Base-by-base conservation (phyloP, 75 land plant genomes). In the Picea glauca region DNA sequence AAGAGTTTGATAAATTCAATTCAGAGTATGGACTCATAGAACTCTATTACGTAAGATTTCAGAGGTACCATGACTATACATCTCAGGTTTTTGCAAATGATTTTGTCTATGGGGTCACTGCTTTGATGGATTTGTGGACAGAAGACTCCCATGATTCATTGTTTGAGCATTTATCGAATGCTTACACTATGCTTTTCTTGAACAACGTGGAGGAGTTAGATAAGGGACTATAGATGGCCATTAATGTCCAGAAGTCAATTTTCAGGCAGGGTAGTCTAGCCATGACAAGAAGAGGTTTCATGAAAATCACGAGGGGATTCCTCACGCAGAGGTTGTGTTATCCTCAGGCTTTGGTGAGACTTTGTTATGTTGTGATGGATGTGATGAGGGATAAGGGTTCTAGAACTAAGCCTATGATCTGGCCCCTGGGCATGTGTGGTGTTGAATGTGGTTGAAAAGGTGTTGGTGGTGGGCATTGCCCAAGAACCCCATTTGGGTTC, bases 31-130 rank as follows among this genome's bases (percentile, higher is more conserved):
- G 97, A 0, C 85, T 94, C 1, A 85, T 83, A 1, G 93, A 96
- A 26, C 90, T 96, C 33, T 96, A 93, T 76, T 96, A 89, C 88
- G 62, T 94, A 57, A 91, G 93, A 59, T 91, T 96, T 76, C 80
- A 87, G 64, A 83, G 90, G 65, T 81, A 84, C n/a, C 90, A 96
- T 82, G 97, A 97, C 5, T 94, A 94, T 40, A 81, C 83, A 40
- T 87, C 93, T 72, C 86, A 85, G 77, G 88, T 96, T 1, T 96
- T 92, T 17, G 99, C 97, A 4, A 97, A 97, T 32, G 99, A 96
- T 88, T 93, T 94, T 67, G 99, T 92, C 0, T 94, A 92, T 80
- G 99, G 97, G 2, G 88, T 88, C 73, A 96, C 97, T 57, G 94
- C 99, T 13, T 78, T 96, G 88, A 84, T 96, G 2, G 97, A 96